phyloP scores from a whole-genome alignment of 345 rosid genomes.

The Passiflora organensis region DNA sequence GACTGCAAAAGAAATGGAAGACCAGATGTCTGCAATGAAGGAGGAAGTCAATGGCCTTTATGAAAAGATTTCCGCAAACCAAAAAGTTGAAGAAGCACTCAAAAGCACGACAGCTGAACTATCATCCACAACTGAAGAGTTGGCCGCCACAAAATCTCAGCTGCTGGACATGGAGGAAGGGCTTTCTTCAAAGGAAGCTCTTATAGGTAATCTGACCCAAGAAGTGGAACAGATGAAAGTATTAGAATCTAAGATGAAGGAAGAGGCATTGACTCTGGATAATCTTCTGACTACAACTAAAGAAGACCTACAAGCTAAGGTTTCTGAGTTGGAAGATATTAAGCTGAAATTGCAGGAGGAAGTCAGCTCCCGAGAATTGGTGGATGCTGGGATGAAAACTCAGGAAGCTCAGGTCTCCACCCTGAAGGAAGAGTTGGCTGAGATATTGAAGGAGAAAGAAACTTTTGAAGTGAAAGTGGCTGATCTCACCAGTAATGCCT shows the following conservation, averaged over 20 bases:
- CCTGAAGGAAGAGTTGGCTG: conserved; percentile 32
- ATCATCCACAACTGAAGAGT: conserved; percentile 59
- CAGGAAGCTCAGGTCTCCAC: conserved; percentile 31
- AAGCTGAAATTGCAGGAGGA: conserved; percentile 52
- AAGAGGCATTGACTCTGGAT: conserved; percentile 49
- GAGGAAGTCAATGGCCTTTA: conserved; percentile 67
- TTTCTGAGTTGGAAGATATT: conserved; percentile 44
- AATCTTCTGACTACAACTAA: conserved; percentile 37
- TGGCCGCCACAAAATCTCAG: conserved; percentile 54
- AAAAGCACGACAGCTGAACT: conserved; percentile 52
- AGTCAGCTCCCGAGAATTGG: conserved; percentile 35
- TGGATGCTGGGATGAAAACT: conserved; percentile 36
- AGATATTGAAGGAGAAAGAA: conserved; percentile 48
- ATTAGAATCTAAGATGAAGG: conserved; percentile 62
- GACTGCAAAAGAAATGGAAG: conserved; percentile 60
- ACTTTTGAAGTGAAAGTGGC: conserved; percentile 46
- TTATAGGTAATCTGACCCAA: conserved; percentile 44
- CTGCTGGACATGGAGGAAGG: conserved; percentile 50
- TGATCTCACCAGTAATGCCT: conserved; percentile 42
- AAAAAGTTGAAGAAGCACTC: conserved; percentile 67
- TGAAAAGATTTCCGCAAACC: conserved; percentile 57
- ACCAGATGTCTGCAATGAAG: conserved; percentile 46
- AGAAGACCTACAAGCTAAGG: conserved; percentile 55
- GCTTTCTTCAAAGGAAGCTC: conserved; percentile 58
- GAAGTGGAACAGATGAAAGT: conserved; percentile 61